Base-by-base conservation (phyloP, 495 filamentous ascomycete genomes). In the Aspergillus coremiiformis region DNA sequence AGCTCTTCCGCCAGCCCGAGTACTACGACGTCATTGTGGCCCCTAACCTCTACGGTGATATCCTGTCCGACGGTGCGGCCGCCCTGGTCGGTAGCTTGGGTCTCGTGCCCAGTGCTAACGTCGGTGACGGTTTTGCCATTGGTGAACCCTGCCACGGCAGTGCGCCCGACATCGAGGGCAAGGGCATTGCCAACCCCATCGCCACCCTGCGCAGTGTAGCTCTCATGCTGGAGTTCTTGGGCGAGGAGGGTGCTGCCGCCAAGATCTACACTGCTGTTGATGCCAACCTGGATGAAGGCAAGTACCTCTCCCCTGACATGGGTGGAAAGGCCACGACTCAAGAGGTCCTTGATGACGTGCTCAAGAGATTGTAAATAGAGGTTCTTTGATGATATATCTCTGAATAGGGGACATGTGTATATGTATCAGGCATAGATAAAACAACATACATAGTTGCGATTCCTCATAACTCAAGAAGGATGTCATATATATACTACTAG, bases 1-100 rank as follows among this genome's bases (percentile, higher is more conserved):
- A 97, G 78, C 84, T 98, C 39, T 96, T 97, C 84, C 89, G 90
- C 14, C 87, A 96, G 71, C 93, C 93, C 43, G 80, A 82, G 55
- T 81, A 81, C 59, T 98, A 97, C 82, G 93, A 98, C 66, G 94
- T 98, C 50, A 93, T 98, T 59, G 93, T 98, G 32, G 93, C 94
- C 26, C 93, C 93, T 6, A 98, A 98, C 73, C 80, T 98, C 23
- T 98, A 98, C 74, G 93, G 93, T 56, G 93, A 98, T 67, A 92
- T 98, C 56, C 78, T 98, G 33, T 94, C 88, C 2, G 93, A 98
- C 69, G 94, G 90, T 51, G 93, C 93, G 21, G 93, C 94, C 26
- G 93, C 93, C 4, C 81, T 98, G 11, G 93, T 98, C 30, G 93
- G 92, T n/a, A 88, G 83, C 32, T 72, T 98, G 39, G 93, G 93